Evolutionary conservation across 345 rosid species (phyloP).

Genomic region (Isatis tinctoria): DNA sequence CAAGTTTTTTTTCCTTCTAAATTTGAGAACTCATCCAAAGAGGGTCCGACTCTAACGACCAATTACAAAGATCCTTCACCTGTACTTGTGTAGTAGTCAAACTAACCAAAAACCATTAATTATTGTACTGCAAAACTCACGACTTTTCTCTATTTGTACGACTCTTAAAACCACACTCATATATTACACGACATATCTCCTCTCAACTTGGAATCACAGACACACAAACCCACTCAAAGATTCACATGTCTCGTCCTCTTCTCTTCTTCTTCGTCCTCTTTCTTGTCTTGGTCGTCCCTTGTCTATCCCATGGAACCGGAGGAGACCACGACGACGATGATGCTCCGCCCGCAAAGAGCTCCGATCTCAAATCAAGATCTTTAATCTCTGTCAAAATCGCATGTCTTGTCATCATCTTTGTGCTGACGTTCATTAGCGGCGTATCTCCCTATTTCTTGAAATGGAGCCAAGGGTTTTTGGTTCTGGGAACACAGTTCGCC

Average conservation of each 20-base stretch:
- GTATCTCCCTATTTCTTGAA: constrained; percentile 73
- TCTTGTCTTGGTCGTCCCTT: constrained; percentile 44
- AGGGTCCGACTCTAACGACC: background rate
- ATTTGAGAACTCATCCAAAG: background rate
- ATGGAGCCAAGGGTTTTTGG: constrained; percentile 75
- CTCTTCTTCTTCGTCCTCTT: constrained; percentile 37
- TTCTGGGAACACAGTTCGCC: constrained; percentile 78
- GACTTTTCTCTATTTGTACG: background rate
- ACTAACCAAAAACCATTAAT: background rate
- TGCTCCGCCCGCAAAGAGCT: background rate
- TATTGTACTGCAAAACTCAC: constrained; percentile 17
- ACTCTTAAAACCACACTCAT: constrained; percentile 5
- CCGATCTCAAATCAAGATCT: constrained; percentile 46
- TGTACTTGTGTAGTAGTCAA: constrained; percentile 5
- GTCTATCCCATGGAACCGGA: constrained; percentile 48
- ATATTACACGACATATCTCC: background rate
- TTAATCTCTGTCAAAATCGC: constrained; percentile 56
- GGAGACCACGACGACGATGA: constrained; percentile 31
- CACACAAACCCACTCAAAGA: background rate
- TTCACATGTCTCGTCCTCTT: constrained; percentile 38
- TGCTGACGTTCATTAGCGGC: constrained; percentile 65
- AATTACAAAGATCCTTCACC: background rate
- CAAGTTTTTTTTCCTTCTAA: background rate
- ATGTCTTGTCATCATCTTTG: constrained; percentile 59
- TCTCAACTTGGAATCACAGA: background rate